Conservation (phyloP, 805 yeast species). For the Wickerhamiella slavikovae region DNA sequence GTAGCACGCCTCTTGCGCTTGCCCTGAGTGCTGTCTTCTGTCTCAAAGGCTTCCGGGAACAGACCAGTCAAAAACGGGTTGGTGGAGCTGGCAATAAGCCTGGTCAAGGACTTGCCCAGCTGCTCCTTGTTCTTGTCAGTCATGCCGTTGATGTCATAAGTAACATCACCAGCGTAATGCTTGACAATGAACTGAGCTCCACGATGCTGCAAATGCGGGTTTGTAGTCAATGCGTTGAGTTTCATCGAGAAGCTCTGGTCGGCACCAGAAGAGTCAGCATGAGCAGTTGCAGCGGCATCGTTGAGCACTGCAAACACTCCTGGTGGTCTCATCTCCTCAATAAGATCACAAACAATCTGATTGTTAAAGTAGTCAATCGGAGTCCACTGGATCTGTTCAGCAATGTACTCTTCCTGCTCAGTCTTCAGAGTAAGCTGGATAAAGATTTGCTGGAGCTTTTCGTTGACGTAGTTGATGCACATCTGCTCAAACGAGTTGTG, state of each 20-base stretch:
- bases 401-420: slow-evolving; percentile 92
- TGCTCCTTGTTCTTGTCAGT: slow-evolving; percentile 96
- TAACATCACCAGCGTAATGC: slow-evolving; percentile 98
- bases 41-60: slow-evolving; percentile 47
- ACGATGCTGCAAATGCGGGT: slow-evolving; percentile 78
- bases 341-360: slow-evolving; percentile 87
- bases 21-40: slow-evolving; percentile 26
- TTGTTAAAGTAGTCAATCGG: slow-evolving; percentile 94
- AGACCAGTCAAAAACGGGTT: slow-evolving; percentile 39
- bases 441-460: slow-evolving; percentile 87
- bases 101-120: slow-evolving; percentile 69
- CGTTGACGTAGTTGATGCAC: slow-evolving; percentile 90
- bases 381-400: slow-evolving; percentile 91
- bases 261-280: slow-evolving; percentile 91
- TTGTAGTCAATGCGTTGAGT: slow-evolving; percentile 58
- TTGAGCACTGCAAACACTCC: slow-evolving; percentile 92
- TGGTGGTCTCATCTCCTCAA: slow-evolving; percentile 86
- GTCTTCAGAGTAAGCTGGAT: slow-evolving; percentile 89
- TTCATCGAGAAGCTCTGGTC: slow-evolving; percentile 92
- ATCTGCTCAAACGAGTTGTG: slow-evolving; percentile 89
- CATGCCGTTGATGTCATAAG: slow-evolving; percentile 72
- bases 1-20: slow-evolving; percentile 72
- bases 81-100: slow-evolving; percentile 49
- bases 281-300: slow-evolving; percentile 96
- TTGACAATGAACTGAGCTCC: slow-evolving; percentile 72